These are phyloP conservation scores for Gigaspora rosea DNA, from an alignment of 192 early-diverging fungal species.

Conservation along the genomic window DNA sequence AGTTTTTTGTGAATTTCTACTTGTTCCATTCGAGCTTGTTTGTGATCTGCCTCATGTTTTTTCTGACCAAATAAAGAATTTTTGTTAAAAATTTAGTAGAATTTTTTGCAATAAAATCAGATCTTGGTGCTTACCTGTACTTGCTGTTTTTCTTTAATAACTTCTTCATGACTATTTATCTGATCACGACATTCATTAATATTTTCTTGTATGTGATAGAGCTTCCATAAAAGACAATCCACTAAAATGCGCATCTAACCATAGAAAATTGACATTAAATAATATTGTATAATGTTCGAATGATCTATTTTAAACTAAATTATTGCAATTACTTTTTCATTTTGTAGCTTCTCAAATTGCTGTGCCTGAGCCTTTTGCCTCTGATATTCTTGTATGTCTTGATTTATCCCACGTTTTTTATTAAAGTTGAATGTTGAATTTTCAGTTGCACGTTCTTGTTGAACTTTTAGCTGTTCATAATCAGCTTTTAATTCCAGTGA, in stretches of 20 bases:
- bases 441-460: slow-evolving; percentile 86
- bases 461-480: slow-evolving; percentile 82
- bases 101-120: no score
- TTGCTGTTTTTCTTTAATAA: slow-evolving; percentile 39
- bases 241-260: slow-evolving; percentile 62
- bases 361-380: slow-evolving; percentile 94
- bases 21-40: slow-evolving; percentile 70
- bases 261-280: not conserved
- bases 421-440: slow-evolving; percentile 87
- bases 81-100: no score
- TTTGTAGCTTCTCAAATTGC: slow-evolving; percentile 66
- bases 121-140: slow-evolving; percentile 12
- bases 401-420: slow-evolving; percentile 83
- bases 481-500: slow-evolving; percentile 87
- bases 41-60: slow-evolving; percentile 54
- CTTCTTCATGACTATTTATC: slow-evolving; percentile 58
- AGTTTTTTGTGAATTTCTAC: slow-evolving; percentile 74
- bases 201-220: slow-evolving; percentile 84
- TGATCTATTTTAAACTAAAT: not conserved
- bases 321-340: slow-evolving; percentile 53
- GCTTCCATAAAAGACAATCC: slow-evolving; percentile 83
- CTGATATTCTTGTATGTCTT: slow-evolving; percentile 90
- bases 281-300: no score
- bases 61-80: not conserved
- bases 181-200: slow-evolving; percentile 60